Base-by-base conservation (phyloP, 176 grass and related monocot genomes). In the Ensete ventricosum region DNA sequence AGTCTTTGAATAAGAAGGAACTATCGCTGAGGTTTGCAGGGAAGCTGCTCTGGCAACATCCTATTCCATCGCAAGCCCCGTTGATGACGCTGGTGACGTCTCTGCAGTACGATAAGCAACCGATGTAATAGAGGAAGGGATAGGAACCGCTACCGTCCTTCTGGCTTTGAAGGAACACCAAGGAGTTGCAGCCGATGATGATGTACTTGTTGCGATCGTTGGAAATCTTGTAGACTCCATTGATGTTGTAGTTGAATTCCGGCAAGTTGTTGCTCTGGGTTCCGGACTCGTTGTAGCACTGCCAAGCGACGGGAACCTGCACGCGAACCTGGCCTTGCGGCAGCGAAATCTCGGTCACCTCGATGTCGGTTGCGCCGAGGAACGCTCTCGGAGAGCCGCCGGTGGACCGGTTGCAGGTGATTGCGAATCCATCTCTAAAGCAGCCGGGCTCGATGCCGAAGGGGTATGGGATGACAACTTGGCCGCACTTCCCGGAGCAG, bases 31-130 rank as follows among this genome's bases (percentile, higher is more conserved):
- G 48, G n/a, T 52, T 67, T 0, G 78, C 16, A 21, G 76, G 76
- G n/a, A 79, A 73, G 27, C 26, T 62, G 55, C 55, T 79, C 54
- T 84, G 75, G 55, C 82, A 84, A 10, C 82, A 84, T 14, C 76
- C 82, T 53, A 78, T 67, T 8, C 82, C 76, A 12, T 54, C 29
- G 74, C 82, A 84, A 25, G 65, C 50, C n/a, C 82, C 76, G 17
- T 84, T 53, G n/a, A 57, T 21, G 14, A 74, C 65, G 54, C 29
- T 29, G 20, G 9, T 13, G 2, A 52, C 20, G 21, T 73, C 52
- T 20, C 9, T 29, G 54, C 82, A 84, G 52, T 52, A 49, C 0
- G 82, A 54, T 2, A 67, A 8, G 27, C 82, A 74, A 8, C 67
- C 82, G 14, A 26, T 21, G 54, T 19, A 52, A 14, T 71, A 72